Conservation (phyloP, 306 rosid genomes). For the Arachis stenosperma region DNA sequence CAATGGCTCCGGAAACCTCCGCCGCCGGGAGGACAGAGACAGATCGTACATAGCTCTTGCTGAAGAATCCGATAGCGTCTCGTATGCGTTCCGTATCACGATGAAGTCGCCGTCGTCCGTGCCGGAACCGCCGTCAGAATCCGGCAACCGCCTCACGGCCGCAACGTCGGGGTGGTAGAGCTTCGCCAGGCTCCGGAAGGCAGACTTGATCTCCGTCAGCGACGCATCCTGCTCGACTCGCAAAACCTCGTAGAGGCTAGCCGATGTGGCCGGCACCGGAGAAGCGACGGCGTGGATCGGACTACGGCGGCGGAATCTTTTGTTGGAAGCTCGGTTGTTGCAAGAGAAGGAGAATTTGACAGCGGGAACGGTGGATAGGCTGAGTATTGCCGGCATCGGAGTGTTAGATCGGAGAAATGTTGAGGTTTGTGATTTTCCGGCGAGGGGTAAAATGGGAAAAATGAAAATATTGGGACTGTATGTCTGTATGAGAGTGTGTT, state of each 20-base stretch:
- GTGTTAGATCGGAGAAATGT: neutral
- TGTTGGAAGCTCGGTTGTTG: neutral
- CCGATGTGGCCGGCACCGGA: slow-evolving; percentile 19
- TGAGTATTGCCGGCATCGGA: slow-evolving; percentile 32
- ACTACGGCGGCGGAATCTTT: neutral
- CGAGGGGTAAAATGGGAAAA: slow-evolving; percentile 33
- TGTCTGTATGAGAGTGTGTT: neutral
- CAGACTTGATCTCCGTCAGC: slow-evolving; percentile 45
- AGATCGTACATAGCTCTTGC: slow-evolving; percentile 71
- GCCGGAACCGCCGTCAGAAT: slow-evolving; percentile 48
- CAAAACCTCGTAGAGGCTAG: slow-evolving; percentile 49
- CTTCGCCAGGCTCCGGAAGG: slow-evolving; percentile 53
- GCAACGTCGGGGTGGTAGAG: slow-evolving; percentile 72
- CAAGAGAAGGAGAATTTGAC: neutral
- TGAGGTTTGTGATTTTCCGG: neutral
- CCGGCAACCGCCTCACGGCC: slow-evolving; percentile 34
- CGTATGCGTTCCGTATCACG: slow-evolving; percentile 75
- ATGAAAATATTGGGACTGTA: neutral
- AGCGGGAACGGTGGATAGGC: slow-evolving; percentile 9
- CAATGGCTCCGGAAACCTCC: slow-evolving; percentile 22
- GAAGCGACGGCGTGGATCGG: slow-evolving; percentile 26
- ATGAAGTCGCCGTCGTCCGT: slow-evolving; percentile 56
- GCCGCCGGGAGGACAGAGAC: slow-evolving; percentile 46
- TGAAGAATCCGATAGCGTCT: slow-evolving; percentile 83
- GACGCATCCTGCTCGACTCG: slow-evolving; percentile 43